A percentile compares a stretch with the other conserved stretches of the same genome.
Conservation (phyloP, 1,284 basidiomycete species). For the Marasmius sp. region DNA sequence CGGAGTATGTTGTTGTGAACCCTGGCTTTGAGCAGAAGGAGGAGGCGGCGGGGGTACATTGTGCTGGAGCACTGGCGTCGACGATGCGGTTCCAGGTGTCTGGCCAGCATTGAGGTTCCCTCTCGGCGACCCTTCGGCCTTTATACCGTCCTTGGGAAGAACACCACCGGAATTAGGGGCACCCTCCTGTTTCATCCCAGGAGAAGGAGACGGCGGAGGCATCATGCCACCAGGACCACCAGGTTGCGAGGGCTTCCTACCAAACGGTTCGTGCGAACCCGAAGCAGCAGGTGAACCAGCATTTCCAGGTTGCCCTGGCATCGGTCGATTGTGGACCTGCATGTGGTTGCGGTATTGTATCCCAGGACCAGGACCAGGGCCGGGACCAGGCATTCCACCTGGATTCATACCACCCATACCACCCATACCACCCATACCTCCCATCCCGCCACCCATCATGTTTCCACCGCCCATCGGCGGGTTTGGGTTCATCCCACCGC, state of each 20-base stretch:
- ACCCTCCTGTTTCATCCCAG: slow-evolving; percentile 25
- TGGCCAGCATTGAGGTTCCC: slow-evolving; percentile 23
- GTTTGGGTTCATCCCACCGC: slow-evolving; percentile 10
- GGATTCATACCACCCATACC: not conserved
- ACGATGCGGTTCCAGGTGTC: slow-evolving; percentile 40
- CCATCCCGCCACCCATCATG: not conserved
- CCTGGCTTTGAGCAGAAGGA: slow-evolving; percentile 10
- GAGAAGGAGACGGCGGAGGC: slow-evolving; percentile 14
- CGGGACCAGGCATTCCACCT: not conserved
- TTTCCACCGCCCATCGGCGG: not conserved
- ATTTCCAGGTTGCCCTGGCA: not conserved
- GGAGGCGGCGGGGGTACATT: not conserved
- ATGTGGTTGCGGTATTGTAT: not conserved
- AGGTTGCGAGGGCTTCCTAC: slow-evolving; percentile 17
- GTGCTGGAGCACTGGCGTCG: slow-evolving; percentile 41
- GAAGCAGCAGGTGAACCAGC: not conserved
- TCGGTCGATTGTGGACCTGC: not conserved
- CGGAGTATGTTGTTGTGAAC: slow-evolving; percentile 9
- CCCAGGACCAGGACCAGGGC: no score
- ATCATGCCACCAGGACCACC: slow-evolving; percentile 27
- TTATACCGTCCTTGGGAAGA: slow-evolving; percentile 14
- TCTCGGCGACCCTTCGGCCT: slow-evolving; percentile 47
- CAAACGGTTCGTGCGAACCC: slow-evolving; percentile 13
- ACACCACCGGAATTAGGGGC: not conserved
- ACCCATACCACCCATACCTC: not conserved